These are phyloP conservation scores for Beauveria pseudobassiana DNA, from an alignment of 2,329 filamentous ascomycete genomes.

Conservation along the genomic window DNA sequence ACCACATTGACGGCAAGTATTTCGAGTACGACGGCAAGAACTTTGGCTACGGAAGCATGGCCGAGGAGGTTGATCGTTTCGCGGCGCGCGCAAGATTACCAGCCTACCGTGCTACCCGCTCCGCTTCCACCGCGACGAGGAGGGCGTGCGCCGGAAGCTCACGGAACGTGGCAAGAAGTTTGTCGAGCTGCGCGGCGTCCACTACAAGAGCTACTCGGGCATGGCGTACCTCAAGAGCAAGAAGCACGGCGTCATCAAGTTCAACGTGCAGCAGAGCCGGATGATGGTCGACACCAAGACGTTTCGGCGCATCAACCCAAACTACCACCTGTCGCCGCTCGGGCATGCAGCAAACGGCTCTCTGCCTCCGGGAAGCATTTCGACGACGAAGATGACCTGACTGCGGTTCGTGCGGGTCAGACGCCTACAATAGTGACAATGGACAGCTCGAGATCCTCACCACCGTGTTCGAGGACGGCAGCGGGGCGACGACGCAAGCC, in stretches of 20 bases:
- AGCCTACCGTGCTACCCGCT: constrained; percentile 71
- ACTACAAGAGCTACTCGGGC: constrained; percentile 76
- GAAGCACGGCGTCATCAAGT: constrained; percentile 48
- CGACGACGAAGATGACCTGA: constrained; percentile 34
- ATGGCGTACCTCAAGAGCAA: constrained; percentile 82
- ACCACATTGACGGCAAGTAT: constrained; percentile 70
- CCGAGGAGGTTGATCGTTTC: constrained; percentile 66
- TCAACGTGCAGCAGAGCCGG: constrained; percentile 79
- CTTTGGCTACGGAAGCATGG: constrained; percentile 68
- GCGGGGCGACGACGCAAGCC: constrained; percentile 10
- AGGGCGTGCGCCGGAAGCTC: constrained; percentile 55
- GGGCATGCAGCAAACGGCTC: constrained; percentile 27
- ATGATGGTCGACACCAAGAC: constrained; percentile 83
- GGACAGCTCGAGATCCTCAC: constrained; percentile 36
- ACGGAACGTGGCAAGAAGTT: constrained; percentile 81
- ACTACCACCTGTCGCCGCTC: constrained; percentile 71
- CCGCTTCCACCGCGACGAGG: constrained; percentile 68
- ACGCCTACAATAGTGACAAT: constrained; percentile 33
- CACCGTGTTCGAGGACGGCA: constrained; percentile 41
- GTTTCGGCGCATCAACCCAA: constrained; percentile 78
- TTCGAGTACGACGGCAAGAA: constrained; percentile 84
- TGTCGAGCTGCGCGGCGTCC: constrained; percentile 69
- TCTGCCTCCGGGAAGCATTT: constrained; percentile 56
- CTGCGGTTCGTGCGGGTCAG: constrained; percentile 32
- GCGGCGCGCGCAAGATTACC: constrained; percentile 75